These are phyloP conservation scores for Sarcodon sp. DNA, from an alignment of 768 basidiomycete species.

Conservation along the genomic window DNA sequence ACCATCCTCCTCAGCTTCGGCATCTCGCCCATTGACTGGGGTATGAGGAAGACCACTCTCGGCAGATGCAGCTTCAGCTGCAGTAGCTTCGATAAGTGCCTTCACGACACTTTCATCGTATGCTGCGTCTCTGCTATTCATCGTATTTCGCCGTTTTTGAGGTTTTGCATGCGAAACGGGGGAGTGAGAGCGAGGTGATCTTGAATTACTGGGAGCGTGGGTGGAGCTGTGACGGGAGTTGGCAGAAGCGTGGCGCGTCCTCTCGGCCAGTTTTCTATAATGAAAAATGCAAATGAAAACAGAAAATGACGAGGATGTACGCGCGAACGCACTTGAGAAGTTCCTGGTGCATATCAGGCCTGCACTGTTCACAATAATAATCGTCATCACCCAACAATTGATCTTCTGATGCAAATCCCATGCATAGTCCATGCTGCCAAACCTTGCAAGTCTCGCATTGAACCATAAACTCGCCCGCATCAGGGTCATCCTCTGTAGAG, in stretches of 20 bases:
- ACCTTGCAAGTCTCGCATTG: constrained; percentile 95
- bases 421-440: constrained; percentile 97
- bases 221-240: constrained; percentile 42
- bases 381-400: constrained; percentile 46
- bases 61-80: constrained; percentile 51
- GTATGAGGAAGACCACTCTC: constrained; percentile 18
- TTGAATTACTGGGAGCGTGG: constrained; percentile 21
- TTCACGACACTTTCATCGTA: constrained; percentile 76
- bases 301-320: constrained; percentile 4
- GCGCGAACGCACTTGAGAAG: constrained; percentile 57
- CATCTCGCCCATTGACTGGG: constrained; percentile 3
- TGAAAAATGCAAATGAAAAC: constrained; percentile 6
- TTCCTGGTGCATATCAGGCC: constrained; percentile 74
- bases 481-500: constrained; percentile 62
- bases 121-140: constrained; percentile 93
- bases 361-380: constrained; percentile 92
- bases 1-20: constrained; percentile 31
- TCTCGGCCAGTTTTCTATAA: constrained; percentile 48
- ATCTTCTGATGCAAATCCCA: constrained; percentile 79
- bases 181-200: constrained; percentile 66
- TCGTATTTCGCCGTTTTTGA: constrained; percentile 88
- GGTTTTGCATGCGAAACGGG: constrained; percentile 43
- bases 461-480: constrained; percentile 86
- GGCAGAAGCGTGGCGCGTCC: constrained; percentile 49
- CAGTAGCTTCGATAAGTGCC: constrained; percentile 63